Evolutionary conservation across 371 early-diverging fungal species (phyloP).

Genomic region (Actinomucor elegans): DNA sequence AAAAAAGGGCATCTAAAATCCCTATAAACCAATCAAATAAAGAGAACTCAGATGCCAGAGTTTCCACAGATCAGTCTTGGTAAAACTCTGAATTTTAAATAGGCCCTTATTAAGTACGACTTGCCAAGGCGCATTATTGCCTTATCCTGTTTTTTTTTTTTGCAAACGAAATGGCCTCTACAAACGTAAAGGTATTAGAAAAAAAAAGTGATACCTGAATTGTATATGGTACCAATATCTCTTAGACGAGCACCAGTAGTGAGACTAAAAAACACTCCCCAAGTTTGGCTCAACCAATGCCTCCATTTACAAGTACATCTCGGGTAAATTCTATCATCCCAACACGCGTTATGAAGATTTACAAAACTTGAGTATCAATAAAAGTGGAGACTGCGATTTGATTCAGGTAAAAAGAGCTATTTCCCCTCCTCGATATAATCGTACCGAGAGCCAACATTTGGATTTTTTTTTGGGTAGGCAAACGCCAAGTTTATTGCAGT

Average conservation of each 20-base stretch:
- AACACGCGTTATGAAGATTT: slow-evolving; percentile 69
- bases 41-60: no score
- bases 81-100: no score
- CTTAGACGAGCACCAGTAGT: neutral
- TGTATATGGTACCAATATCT: no score
- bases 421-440: no score
- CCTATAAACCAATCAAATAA: no score
- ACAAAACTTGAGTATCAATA: slow-evolving; percentile 57
- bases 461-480: slow-evolving; percentile 38
- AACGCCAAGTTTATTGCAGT: slow-evolving; percentile 67
- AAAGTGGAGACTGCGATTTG: slow-evolving; percentile 67
- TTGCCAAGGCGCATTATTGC: no score
- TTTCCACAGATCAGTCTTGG: no score
- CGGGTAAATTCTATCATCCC: slow-evolving; percentile 62
- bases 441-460: no score
- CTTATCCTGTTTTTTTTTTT: no score
- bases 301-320: slow-evolving; percentile 65
- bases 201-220: neutral
- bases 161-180: no score
- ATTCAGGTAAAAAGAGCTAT: slow-evolving; percentile 50
- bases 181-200: neutral
- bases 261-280: slow-evolving; percentile 9
- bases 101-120: no score
- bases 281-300: slow-evolving; percentile 33
- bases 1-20: no score